Conservation (phyloP, 2,329 filamentous ascomycete genomes). For the Emericellopsis atlantica region DNA sequence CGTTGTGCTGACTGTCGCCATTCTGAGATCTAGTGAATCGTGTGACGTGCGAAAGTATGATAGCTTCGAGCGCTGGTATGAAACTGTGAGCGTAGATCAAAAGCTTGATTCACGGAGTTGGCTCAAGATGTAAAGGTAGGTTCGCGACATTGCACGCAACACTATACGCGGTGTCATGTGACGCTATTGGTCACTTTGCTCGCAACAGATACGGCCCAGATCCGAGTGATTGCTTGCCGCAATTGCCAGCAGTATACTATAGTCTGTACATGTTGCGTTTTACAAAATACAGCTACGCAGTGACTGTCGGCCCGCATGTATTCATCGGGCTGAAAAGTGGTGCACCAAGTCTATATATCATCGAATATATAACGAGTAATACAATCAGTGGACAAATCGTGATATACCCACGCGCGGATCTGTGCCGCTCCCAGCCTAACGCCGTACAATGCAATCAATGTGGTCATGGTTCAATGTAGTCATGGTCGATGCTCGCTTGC, state of each 20-base stretch:
- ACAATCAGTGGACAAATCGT: background rate
- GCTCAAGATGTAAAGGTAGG: background rate
- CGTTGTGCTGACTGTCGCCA: background rate
- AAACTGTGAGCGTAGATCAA: background rate
- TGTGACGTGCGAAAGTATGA: background rate
- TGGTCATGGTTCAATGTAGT: background rate
- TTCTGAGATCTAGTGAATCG: background rate
- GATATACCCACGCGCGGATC: background rate
- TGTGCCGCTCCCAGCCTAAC: too few relatives aligned
- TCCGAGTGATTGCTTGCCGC: too few relatives aligned
- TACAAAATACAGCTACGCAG: too few relatives aligned
- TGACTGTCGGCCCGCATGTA: too few relatives aligned
- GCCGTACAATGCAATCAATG: background rate
- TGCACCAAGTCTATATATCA: too few relatives aligned
- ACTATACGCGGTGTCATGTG: slow-evolving; percentile 1
- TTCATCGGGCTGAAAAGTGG: too few relatives aligned
- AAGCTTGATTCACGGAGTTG: background rate
- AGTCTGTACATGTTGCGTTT: too few relatives aligned
- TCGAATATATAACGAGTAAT: too few relatives aligned
- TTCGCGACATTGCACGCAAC: slow-evolving; percentile 1
- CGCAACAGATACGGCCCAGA: too few relatives aligned
- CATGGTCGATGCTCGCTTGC: background rate
- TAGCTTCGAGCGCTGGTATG: background rate
- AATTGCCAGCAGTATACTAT: too few relatives aligned
- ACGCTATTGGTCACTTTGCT: background rate